Base-by-base conservation (phyloP, 2,329 filamentous ascomycete species). In the Pseudocercospora pini-densiflorae region DNA sequence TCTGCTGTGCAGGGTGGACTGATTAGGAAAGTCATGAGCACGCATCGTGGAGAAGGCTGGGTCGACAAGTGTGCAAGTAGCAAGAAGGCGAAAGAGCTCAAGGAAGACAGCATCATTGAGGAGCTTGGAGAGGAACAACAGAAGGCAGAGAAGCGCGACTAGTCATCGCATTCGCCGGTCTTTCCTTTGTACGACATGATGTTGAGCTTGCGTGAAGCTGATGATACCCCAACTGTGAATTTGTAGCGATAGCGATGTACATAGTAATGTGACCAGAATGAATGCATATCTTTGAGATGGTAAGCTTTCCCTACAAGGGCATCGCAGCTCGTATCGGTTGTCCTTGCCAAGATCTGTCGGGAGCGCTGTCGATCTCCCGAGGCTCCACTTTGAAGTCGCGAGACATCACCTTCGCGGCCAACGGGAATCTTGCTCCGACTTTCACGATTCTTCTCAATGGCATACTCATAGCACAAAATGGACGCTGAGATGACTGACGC, bases 31-130 rank as follows among this genome's bases (percentile, higher is more conserved):
- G 88, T 86, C 0, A 80, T 96, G 68, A 88, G 89, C 59, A 91
- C 91, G 84, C 78, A 93, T 47, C 84, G 90, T 62, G 92, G 92
- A 0, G 90, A 94, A 73, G 91, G 91, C 0, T 93, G 88, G 82
- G 84, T 85, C 60, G 92, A 95, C 76, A 89, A 89, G 47, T 79
- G 76, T 24, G 65, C 61, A n/a, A 64, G 47, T 5, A 60, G 54
- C 57, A 69, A 68, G 64, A 62, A 66, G 51, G 62, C 51, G 33
- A 59, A 66, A 45, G 55, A 53, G 64, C 55, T 61, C 12, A 66
- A 57, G 29, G 72, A 74, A 59, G 70, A 70, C 21, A 55, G 58
- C 21, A 61, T 59, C 53, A 47, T 64, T n/a, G 61, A 67, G 14
- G 65, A 67, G 29, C 6, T 62, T 43, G 61, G 23, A 54, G 31